Base-by-base conservation (phyloP, 192 early-diverging fungal genomes). In the Coemansia sp. region DNA sequence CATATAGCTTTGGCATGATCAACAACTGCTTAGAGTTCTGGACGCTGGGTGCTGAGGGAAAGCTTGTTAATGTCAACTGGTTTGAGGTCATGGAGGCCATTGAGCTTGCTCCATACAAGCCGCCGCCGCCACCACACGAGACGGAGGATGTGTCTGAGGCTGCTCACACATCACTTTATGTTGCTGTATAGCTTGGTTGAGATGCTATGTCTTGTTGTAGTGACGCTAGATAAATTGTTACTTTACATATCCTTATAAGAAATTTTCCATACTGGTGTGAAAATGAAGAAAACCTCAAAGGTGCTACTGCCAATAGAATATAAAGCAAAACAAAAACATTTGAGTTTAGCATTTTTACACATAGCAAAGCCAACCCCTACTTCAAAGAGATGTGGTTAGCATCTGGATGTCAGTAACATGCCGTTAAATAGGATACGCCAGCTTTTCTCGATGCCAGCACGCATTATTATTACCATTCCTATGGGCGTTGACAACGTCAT, bases 1-100 rank as follows among this genome's bases (percentile, higher is more conserved):
- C 90, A 16, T 96, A 95, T 71, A 89, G 91, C 68, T 85, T 86
- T 76, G 95, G 95, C 6, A 55, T 85, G 5, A 76, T 85, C 58
- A 81, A 82, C 50, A 98, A 98, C 75, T 94, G 92, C 64, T 49
- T 90, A 3, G 91, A 92, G 18, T 98, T 98, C 76, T 95, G 92
- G 84, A 80, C 88, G 3, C 57, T 76, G 14, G 85, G 80, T 3
- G 64, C 77, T 12, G 72, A 78, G 57, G 88, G 88, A 7, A 78
- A 78, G n/a, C 68, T 88, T 62, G 78, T 78, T 25, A 78, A 78
- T 50, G 71, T 87, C n/a, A 71, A 88, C 58, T 91, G 88, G 87
- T 84, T 78, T 38, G 63, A 56, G 6, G 71, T 52, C 28, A 79
- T 79, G 76, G 54, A 66, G 44, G 55, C 70, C 7, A 32, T 64